These are phyloP conservation scores for Phytophthora sp. DNA, from an alignment of 352 stramenopile species.

Conservation along the genomic window DNA sequence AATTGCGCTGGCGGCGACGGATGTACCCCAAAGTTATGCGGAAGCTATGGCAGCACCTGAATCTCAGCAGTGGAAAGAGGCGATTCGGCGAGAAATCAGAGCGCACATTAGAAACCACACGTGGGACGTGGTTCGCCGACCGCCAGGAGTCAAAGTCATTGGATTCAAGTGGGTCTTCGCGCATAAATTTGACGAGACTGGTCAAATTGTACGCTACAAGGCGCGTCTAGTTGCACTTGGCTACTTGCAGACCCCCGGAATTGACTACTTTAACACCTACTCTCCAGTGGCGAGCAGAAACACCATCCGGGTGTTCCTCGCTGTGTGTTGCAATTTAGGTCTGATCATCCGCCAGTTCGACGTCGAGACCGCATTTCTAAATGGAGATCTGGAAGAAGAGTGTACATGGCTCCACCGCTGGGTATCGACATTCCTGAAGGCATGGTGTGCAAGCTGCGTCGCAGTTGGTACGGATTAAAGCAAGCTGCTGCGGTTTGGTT, in stretches of 20 bases:
- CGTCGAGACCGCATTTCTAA: constrained; percentile 44
- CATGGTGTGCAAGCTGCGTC: constrained; percentile 28
- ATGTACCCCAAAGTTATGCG: not conserved
- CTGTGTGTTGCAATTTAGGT: constrained; percentile 19
- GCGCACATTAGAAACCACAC: constrained; percentile 14
- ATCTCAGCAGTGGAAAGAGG: constrained; percentile 11
- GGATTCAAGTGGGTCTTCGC: constrained; percentile 37
- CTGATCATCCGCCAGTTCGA: constrained; percentile 27
- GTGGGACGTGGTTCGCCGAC: constrained; percentile 7
- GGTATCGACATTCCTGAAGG: constrained; percentile 6
- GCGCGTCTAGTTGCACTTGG: constrained; percentile 27
- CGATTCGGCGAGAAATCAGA: constrained; percentile 2
- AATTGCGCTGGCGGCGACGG: constrained; percentile 1
- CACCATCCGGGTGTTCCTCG: constrained; percentile 28
- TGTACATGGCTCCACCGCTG: constrained; percentile 32
- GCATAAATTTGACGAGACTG: constrained; percentile 19
- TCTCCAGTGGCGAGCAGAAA: constrained; percentile 27
- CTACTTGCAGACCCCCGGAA: constrained; percentile 18
- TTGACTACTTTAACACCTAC: constrained; percentile 36
- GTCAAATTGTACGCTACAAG: constrained; percentile 32
- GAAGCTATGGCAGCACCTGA: constrained; percentile 8
- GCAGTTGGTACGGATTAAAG: constrained; percentile 42
- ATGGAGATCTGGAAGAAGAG: constrained; percentile 33
- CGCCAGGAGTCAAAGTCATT: constrained; percentile 16
- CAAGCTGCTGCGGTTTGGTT: constrained; percentile 37